Conservation (phyloP, 2,329 filamentous ascomycete genomes). For the Arthrinium phaeospermum region DNA sequence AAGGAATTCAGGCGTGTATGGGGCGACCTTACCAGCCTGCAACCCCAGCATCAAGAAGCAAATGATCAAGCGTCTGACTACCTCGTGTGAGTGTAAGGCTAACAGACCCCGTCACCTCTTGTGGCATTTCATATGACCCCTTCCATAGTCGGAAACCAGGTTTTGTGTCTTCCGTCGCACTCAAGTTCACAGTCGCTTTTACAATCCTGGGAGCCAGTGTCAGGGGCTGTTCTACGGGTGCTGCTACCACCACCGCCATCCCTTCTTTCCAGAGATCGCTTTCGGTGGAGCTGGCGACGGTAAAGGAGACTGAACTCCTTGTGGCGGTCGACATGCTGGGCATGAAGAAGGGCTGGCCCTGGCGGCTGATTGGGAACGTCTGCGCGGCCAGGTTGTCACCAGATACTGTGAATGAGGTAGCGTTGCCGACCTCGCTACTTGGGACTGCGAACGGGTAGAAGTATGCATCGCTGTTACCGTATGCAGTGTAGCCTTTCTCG, state of each 20-base stretch:
- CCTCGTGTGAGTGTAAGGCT: constrained; percentile 30
- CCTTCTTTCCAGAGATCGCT: constrained; percentile 13
- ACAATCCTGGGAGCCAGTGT: constrained; percentile 32
- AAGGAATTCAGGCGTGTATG: not conserved
- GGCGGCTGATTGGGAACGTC: constrained; percentile 27
- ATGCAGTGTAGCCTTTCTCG: constrained; percentile 29
- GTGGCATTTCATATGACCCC: constrained; percentile 23
- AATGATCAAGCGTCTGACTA: constrained; percentile 28
- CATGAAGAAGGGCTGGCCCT: constrained; percentile 27
- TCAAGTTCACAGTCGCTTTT: constrained; percentile 23
- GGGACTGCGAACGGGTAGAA: constrained; percentile 31
- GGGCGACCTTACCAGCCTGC: constrained; percentile 30
- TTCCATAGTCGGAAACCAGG: constrained; percentile 23
- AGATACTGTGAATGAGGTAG: constrained; percentile 28
- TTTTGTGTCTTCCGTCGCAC: constrained; percentile 19
- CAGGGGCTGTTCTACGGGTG: constrained; percentile 31
- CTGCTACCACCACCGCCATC: constrained; percentile 26
- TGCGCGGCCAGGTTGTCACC: constrained; percentile 21
- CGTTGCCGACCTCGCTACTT: constrained; percentile 21
- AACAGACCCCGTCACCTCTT: constrained; percentile 29
- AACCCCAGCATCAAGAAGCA: constrained; percentile 32
- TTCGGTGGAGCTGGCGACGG: constrained; percentile 25
- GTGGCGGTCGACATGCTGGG: constrained; percentile 29
- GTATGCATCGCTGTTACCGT: constrained; percentile 26
- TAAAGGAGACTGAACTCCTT: constrained; percentile 25